A percentile compares a stretch with the other conserved stretches of the same genome.
Evolutionary conservation across 768 basidiomycete species (phyloP).

Genomic region (Lentinula raphanica): DNA sequence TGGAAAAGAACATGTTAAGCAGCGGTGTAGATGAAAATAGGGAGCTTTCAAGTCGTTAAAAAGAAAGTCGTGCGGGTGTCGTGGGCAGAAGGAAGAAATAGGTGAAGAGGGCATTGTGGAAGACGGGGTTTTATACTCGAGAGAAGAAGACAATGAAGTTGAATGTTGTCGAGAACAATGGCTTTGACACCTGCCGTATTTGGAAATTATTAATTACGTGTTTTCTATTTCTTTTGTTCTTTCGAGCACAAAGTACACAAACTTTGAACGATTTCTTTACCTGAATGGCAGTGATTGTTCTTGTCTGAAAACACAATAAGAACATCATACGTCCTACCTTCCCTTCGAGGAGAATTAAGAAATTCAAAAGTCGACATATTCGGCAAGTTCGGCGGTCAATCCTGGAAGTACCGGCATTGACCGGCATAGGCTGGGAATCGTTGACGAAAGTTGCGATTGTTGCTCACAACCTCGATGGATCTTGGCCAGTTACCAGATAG

Average conservation of each 20-base stretch:
- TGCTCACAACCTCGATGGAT: constrained; percentile 1
- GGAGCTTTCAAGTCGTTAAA: constrained; percentile 6
- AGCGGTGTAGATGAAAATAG: background rate
- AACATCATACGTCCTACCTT: background rate
- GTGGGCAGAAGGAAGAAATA: constrained; percentile 8
- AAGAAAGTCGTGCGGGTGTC: constrained; percentile 7
- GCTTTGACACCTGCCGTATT: background rate
- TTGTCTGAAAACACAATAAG: background rate
- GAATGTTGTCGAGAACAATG: constrained; percentile 2
- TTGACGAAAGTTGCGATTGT: background rate
- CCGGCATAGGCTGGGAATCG: no score
- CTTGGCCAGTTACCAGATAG: constrained; percentile 3
- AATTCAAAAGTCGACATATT: no score
- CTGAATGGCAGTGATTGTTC: background rate
- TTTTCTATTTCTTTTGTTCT: background rate
- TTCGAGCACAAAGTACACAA: constrained; percentile 1
- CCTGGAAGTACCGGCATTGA: no score
- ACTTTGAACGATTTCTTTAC: background rate
- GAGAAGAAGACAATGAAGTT: background rate
- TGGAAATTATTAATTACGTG: background rate
- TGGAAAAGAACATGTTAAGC: constrained; percentile 14
- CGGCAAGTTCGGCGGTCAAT: no score
- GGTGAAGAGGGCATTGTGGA: constrained; percentile 3
- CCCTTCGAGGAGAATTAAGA: no score
- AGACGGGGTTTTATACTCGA: background rate